Evolutionary conservation across 1,284 basidiomycete genomes (phyloP).

Genomic region (Ustilago lituana): DNA sequence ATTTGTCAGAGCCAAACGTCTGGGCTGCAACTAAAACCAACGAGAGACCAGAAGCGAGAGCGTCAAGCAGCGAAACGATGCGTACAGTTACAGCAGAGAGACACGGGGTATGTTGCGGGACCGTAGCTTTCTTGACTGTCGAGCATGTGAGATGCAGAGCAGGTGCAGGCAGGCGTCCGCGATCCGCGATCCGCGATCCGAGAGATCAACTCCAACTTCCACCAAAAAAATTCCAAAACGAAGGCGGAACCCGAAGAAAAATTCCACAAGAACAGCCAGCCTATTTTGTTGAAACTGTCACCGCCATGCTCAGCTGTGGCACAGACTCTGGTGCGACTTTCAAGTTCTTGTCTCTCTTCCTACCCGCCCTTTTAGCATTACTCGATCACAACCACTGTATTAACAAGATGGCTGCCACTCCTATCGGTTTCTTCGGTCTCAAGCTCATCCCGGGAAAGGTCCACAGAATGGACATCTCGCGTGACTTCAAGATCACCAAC

Average conservation of each 20-base stretch:
- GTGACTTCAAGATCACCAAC: conserved; percentile 84
- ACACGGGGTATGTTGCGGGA: conserved; percentile 1
- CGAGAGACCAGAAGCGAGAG: not conserved
- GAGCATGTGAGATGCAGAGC: too few relatives aligned
- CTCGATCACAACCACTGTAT: not conserved
- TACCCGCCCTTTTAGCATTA: not conserved
- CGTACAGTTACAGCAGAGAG: not conserved
- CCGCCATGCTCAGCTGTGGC: too few relatives aligned
- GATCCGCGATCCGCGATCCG: conserved; percentile 9
- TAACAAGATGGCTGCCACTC: conserved; percentile 53
- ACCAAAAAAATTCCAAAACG: conserved; percentile 9
- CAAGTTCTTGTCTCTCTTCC: not conserved
- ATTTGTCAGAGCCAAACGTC: not conserved
- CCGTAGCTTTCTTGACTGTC: too few relatives aligned
- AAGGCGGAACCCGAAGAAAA: conserved; percentile 1
- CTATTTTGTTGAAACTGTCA: too few relatives aligned
- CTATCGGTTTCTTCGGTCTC: conserved; percentile 62
- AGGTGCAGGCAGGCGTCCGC: too few relatives aligned
- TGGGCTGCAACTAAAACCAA: not conserved
- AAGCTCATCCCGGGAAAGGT: conserved; percentile 74
- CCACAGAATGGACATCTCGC: conserved; percentile 74
- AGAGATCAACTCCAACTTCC: conserved; percentile 4
- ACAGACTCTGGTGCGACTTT: conserved; percentile 2
- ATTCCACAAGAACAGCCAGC: not conserved
- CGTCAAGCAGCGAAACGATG: not conserved